phyloP scores from a whole-genome alignment of 768 basidiomycete genomes.

The Kwoniella shandongensis region DNA sequence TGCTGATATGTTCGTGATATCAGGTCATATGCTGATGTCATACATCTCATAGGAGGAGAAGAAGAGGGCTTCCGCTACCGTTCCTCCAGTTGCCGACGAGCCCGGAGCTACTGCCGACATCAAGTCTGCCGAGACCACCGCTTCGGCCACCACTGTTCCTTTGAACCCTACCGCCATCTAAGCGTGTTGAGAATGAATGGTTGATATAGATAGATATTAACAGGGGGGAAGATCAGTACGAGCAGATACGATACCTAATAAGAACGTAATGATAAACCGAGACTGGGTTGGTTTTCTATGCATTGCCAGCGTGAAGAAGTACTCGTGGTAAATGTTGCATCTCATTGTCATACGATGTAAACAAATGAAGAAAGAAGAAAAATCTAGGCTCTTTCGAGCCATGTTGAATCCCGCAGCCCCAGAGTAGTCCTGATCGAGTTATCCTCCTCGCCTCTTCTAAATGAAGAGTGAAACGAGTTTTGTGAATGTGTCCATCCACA shows the following conservation, averaged over 20 bases:
- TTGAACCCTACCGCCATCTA: slow-evolving; percentile 11
- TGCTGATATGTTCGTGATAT: not conserved
- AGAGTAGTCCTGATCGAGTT: slow-evolving; percentile 56
- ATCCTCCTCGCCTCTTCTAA: slow-evolving; percentile 26
- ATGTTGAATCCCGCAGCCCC: slow-evolving; percentile 49
- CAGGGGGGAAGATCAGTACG: not conserved
- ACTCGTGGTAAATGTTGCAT: slow-evolving; percentile 1
- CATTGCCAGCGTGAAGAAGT: not conserved
- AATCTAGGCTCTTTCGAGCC: slow-evolving; percentile 52
- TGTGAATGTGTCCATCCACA: too few relatives aligned
- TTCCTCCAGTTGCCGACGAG: slow-evolving; percentile 22
- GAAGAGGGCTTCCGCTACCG: slow-evolving; percentile 21
- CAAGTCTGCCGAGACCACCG: slow-evolving; percentile 14
- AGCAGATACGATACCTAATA: not conserved
- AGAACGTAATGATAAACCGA: not conserved
- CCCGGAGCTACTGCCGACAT: slow-evolving; percentile 18
- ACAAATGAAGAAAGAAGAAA: slow-evolving; percentile 16
- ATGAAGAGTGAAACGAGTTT: slow-evolving; percentile 13
- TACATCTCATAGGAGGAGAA: slow-evolving; percentile 41
- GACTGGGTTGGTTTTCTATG: too few relatives aligned
- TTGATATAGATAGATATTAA: not conserved
- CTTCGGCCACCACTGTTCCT: slow-evolving; percentile 14
- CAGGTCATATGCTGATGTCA: not conserved
- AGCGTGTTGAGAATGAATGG: not conserved
- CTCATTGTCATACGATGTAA: not conserved